Evolutionary conservation across 164 flowering plant genomes (phyloP).

Genomic region (Platanus orientalis): DNA sequence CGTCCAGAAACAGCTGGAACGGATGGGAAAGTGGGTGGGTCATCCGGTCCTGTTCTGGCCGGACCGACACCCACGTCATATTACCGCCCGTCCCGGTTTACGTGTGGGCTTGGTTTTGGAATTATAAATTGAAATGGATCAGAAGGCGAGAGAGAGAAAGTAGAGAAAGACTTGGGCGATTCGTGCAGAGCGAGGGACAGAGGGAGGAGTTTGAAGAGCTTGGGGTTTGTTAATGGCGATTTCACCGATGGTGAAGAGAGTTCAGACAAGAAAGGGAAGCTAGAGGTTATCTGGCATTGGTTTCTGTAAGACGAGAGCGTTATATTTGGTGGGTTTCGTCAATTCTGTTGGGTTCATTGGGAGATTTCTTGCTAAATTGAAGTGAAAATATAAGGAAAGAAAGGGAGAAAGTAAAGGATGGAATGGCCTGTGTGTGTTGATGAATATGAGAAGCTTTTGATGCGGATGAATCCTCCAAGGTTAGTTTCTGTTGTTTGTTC

Average conservation of each 20-base stretch:
- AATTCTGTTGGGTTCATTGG: background rate
- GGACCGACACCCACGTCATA: too few species aligned
- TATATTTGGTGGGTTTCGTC: background rate
- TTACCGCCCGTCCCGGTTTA: too few species aligned
- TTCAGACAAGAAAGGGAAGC: background rate
- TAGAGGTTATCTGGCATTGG: slow-evolving; percentile 5
- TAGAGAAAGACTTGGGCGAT: too few species aligned
- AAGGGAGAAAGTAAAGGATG: slow-evolving; percentile 18
- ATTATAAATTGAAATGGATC: too few species aligned
- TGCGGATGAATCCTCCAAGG: slow-evolving; percentile 75
- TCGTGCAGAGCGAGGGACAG: too few species aligned
- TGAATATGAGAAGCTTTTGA: slow-evolving; percentile 69
- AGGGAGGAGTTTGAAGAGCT: background rate
- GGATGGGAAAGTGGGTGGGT: too few species aligned
- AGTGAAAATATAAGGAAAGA: background rate
- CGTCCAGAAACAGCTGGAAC: background rate
- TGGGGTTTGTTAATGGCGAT: slow-evolving; percentile 16
- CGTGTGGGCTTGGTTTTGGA: too few species aligned
- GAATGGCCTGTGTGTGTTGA: slow-evolving; percentile 41
- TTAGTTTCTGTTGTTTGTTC: slow-evolving; percentile 13
- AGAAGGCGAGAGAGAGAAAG: too few species aligned
- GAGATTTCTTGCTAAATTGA: background rate
- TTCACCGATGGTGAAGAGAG: slow-evolving; percentile 10
- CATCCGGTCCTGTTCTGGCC: too few species aligned
- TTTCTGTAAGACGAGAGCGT: background rate